A percentile compares a stretch with the other conserved stretches of the same genome.
These are phyloP conservation scores for Cercospora zeae-maydis DNA, from an alignment of 2,329 filamentous ascomycete species.

Conservation along the genomic window DNA sequence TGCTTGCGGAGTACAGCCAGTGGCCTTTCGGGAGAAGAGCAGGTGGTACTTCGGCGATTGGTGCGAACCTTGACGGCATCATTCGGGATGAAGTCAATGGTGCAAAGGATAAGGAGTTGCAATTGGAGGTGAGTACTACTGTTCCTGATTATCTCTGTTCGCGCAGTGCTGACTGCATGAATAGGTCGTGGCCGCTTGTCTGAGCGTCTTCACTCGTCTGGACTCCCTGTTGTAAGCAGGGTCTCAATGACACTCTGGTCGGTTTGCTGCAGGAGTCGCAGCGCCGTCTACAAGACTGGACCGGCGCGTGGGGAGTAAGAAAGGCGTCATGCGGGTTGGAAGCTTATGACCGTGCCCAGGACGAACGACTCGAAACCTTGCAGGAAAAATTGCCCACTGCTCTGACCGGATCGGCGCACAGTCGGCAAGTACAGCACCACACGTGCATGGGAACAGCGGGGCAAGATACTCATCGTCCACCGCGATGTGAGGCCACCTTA, in stretches of 20 bases:
- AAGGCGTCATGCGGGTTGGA: neutral
- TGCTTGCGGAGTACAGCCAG: slow-evolving; percentile 93
- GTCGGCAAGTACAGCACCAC: neutral
- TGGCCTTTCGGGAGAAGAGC: slow-evolving; percentile 88
- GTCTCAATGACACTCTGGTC: neutral
- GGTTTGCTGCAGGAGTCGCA: neutral
- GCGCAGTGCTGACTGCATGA: slow-evolving; percentile 26
- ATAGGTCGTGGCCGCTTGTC: slow-evolving; percentile 81
- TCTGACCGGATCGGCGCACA: neutral
- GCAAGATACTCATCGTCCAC: neutral
- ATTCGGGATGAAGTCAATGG: slow-evolving; percentile 83
- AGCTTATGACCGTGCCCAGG: neutral
- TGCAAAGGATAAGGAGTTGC: slow-evolving; percentile 88
- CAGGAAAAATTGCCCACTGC: neutral
- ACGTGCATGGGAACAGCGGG: neutral
- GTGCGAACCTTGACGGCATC: slow-evolving; percentile 84
- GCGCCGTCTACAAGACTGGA: neutral
- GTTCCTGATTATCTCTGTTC: neutral
- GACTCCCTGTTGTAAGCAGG: slow-evolving; percentile 79
- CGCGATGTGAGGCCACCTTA: neutral
- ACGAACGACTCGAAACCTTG: neutral
- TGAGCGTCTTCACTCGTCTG: slow-evolving; percentile 95
- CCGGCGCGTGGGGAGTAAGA: neutral
- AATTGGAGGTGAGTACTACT: slow-evolving; percentile 71
- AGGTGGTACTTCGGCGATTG: slow-evolving; percentile 75